Percentiles rank a stretch among this genome's conserved stretches.
phyloP scores from a whole-genome alignment of 345 rosid genomes.

The Triadica sebifera region DNA sequence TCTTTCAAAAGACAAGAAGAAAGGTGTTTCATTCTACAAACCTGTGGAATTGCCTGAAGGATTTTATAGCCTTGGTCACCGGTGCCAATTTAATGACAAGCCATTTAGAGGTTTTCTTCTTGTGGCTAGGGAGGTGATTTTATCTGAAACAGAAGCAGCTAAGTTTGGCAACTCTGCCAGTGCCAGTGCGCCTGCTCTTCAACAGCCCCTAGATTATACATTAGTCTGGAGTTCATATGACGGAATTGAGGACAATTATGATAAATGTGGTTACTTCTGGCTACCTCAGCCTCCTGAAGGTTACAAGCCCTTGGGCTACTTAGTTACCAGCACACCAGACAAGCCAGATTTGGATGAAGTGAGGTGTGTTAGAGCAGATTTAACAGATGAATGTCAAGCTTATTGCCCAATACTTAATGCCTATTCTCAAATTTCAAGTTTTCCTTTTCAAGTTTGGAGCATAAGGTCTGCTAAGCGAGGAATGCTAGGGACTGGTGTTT shows the following conservation, averaged over 20 bases:
- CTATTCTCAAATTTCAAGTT: constrained; percentile 33
- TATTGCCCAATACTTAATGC: constrained; percentile 36
- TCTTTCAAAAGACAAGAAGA: constrained; percentile 38
- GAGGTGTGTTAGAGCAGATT: constrained; percentile 71
- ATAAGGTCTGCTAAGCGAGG: constrained; percentile 66
- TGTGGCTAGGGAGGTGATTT: constrained; percentile 49
- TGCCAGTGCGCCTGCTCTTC: constrained; percentile 38
- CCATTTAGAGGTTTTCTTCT: constrained; percentile 71
- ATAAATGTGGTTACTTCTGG: constrained; percentile 68
- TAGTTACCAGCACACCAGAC: constrained; percentile 52
- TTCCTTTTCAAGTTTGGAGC: constrained; percentile 61
- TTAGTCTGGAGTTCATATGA: constrained; percentile 70
- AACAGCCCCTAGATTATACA: constrained; percentile 57
- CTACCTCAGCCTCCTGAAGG: constrained; percentile 72
- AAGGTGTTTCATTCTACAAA: constrained; percentile 56
- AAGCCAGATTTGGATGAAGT: constrained; percentile 69
- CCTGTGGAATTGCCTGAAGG: constrained; percentile 64
- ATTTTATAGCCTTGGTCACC: constrained; percentile 71
- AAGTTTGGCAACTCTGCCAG: background rate
- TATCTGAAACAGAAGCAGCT: constrained; percentile 19
- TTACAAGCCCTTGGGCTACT: constrained; percentile 59
- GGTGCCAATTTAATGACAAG: constrained; percentile 53
- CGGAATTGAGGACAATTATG: constrained; percentile 32
- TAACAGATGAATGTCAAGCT: constrained; percentile 62
- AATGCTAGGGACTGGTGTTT: constrained; percentile 60